A percentile compares a stretch with the other conserved stretches of the same genome.
Evolutionary conservation across 31 red algal genomes (phyloP).

Genomic region (Bonnemaisonia californica): DNA sequence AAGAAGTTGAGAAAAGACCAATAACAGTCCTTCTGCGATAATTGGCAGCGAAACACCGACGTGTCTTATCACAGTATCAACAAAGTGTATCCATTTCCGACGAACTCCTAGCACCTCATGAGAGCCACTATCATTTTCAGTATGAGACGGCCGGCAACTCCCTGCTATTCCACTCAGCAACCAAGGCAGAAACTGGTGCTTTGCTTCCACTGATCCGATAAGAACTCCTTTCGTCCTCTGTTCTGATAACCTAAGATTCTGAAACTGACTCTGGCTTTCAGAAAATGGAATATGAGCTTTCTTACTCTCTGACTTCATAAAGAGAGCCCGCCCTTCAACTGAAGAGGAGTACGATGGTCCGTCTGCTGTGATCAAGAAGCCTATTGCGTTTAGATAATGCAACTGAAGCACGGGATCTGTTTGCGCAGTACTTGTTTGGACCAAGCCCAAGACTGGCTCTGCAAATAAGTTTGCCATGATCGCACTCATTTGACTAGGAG

Average conservation of each 20-base stretch:
- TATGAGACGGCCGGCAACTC: slow-evolving; percentile 24
- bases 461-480: slow-evolving; percentile 59
- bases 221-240: slow-evolving; percentile 15
- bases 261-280: slow-evolving; percentile 43
- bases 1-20: slow-evolving; percentile 44
- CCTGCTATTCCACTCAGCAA: slow-evolving; percentile 42
- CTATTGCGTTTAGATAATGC: slow-evolving; percentile 63
- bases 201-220: slow-evolving; percentile 50
- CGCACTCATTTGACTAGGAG: slow-evolving; percentile 58
- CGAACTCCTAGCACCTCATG: slow-evolving; percentile 73
- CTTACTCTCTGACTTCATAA: slow-evolving; percentile 51
- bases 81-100: slow-evolving; percentile 70
- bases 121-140: slow-evolving; percentile 47
- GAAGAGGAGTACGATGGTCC: slow-evolving; percentile 68
- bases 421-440: slow-evolving; percentile 18
- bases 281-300: slow-evolving; percentile 39
- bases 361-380: slow-evolving; percentile 63
- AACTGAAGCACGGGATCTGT: slow-evolving; percentile 68
- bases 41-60: slow-evolving; percentile 57
- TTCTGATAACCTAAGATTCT: slow-evolving; percentile 23
- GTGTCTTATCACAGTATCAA: slow-evolving; percentile 54
- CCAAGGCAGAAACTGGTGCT: slow-evolving; percentile 67
- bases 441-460: slow-evolving; percentile 50
- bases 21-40: slow-evolving; percentile 54
- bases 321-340: slow-evolving; percentile 54